Evolutionary conservation across 257 asterid genomes (phyloP).

Genomic region (Ehretia macrophylla): DNA sequence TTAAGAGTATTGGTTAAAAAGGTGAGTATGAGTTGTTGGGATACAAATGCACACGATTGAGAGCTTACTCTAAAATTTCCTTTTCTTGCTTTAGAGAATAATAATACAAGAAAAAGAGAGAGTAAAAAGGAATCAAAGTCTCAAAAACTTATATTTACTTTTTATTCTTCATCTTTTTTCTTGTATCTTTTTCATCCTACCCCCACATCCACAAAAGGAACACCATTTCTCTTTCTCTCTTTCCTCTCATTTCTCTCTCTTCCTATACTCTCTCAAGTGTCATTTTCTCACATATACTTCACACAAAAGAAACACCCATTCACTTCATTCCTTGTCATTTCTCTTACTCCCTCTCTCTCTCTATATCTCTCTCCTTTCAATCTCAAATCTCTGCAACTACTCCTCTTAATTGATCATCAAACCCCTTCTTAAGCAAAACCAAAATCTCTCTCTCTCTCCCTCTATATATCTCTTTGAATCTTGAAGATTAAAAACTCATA

Average conservation of each 20-base stretch:
- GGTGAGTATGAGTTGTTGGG: conserved; percentile 42
- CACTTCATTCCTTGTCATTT: conserved; percentile 50
- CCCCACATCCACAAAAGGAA: conserved; percentile 54
- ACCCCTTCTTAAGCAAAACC: conserved; percentile 20
- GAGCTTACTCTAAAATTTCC: conserved; percentile 62
- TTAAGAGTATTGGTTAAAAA: conserved; percentile 33
- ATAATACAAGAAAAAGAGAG: conserved; percentile 18
- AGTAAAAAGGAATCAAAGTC: conserved; percentile 36
- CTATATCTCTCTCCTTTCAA: conserved; percentile 4
- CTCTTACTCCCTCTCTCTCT: conserved; percentile 30
- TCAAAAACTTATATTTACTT: conserved; percentile 35
- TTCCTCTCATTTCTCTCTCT: conserved; percentile 21
- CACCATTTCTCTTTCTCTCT: conserved; percentile 5
- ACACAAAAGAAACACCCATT: conserved; percentile 74
- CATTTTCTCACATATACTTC: conserved; percentile 88
- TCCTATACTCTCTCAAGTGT: conserved; percentile 43
- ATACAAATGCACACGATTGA: conserved; percentile 54
- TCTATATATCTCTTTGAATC: background rate
- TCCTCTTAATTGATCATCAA: conserved; percentile 35
- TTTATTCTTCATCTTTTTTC: conserved; percentile 26
- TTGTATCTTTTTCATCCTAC: conserved; percentile 25
- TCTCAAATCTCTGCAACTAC: conserved; percentile 53
- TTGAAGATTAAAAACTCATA: background rate
- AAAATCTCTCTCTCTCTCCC: conserved; percentile 21
- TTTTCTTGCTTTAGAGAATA: conserved; percentile 42